phyloP scores from a whole-genome alignment of 2,329 filamentous ascomycete species.

The Emergomyces orientalis region DNA sequence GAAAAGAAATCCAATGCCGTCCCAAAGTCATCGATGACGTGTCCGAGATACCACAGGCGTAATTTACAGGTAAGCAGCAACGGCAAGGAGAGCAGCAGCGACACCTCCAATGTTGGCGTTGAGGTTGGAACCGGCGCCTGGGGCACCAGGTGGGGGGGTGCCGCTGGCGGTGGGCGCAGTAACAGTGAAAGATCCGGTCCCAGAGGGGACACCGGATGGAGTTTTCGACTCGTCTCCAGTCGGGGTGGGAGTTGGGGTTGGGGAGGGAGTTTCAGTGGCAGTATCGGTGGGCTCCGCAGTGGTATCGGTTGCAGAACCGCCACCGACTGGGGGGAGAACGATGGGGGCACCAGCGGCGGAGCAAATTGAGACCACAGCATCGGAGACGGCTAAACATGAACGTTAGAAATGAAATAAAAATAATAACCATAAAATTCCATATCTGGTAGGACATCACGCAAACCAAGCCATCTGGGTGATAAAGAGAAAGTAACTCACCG shows the following conservation, averaged over 20 bases:
- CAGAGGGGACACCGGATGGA: constrained; percentile 7
- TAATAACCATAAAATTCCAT: no score
- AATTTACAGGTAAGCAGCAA: constrained; percentile 38
- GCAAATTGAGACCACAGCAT: constrained; percentile 28
- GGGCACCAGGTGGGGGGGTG: constrained; percentile 13
- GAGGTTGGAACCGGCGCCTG: constrained; percentile 13
- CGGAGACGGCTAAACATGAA: constrained; percentile 26
- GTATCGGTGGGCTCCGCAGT: constrained; percentile 9
- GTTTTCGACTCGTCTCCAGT: constrained; percentile 8
- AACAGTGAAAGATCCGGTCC: constrained; percentile 11
- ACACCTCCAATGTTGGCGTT: constrained; percentile 14
- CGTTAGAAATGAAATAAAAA: constrained; percentile 2
- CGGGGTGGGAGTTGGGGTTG: background rate
- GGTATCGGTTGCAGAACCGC: constrained; percentile 13
- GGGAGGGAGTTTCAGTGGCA: constrained; percentile 9
- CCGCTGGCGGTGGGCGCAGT: constrained; percentile 12
- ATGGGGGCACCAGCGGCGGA: constrained; percentile 30
- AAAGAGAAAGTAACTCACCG: constrained; percentile 20
- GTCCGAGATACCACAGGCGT: background rate
- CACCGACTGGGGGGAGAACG: constrained; percentile 25
- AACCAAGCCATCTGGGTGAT: background rate
- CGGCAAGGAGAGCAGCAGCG: constrained; percentile 19
- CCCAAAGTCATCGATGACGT: background rate
- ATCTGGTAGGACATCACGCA: background rate
- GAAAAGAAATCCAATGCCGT: background rate